Base-by-base conservation (phyloP, 1,284 basidiomycete species). In the Exobasidium rhododendri region DNA sequence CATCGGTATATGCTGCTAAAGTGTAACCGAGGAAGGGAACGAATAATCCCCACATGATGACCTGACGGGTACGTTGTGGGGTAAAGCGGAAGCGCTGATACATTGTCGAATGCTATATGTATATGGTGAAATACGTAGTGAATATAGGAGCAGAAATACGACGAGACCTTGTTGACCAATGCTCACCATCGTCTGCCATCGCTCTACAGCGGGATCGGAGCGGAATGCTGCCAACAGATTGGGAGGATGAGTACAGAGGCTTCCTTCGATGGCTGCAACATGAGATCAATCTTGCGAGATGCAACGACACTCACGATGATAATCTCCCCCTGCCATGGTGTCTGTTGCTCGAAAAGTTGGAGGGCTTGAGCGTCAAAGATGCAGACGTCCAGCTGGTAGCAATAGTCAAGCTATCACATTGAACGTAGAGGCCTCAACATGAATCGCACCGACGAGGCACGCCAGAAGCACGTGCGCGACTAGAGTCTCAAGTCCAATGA, bases 141-240 rank as follows among this genome's bases (percentile, higher is more conserved):
- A 3, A 45, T 17, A 45, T 22, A 51, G 11, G 40, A 43, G 11
- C 40, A 43, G 40, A 43, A 43, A 43, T 11, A n/a, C 40, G 40
- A 11, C 40, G 40, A n/a, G 40, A 43, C n/a, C 11, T 43, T 11
- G 11, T 43, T 11, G 11, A 43, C n/a, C 44, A 3, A 45, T n/a
- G 52, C 57, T 24, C 57, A 58, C 57, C 57, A 58, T 58, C 26
- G 49, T 51, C 28, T 11, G 20, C 57, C 57, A 58, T 24, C 57
- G 57, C 57, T 58, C 57, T 28, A 58, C 40, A 20, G 57, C 57
- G 1, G 57, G 57, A 30, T 58, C 57, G 47, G 49, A 55, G 22
- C 52, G 52, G 17, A 40, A 55, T 4, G 52, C 52, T 55, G 17
- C 7, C n/a, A n/a, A n/a, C n/a, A n/a, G n/a, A n/a, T n/a, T n/a